Percentiles rank a stretch among this genome's conserved stretches.
These are phyloP conservation scores for Lanmaoa pseudosensibilis DNA, from an alignment of 768 basidiomycete species.

Conservation along the genomic window DNA sequence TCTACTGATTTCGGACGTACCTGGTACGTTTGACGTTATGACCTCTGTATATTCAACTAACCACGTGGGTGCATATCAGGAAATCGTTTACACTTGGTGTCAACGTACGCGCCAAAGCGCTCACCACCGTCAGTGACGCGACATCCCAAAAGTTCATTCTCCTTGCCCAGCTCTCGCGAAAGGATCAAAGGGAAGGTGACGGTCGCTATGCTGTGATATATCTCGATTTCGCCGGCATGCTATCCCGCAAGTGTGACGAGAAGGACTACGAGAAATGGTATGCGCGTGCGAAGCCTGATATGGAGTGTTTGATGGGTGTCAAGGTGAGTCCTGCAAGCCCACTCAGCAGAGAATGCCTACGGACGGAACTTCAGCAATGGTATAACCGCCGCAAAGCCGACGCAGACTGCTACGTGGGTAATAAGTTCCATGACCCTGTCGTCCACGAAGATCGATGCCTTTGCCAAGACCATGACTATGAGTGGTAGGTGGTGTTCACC, in stretches of 20 bases:
- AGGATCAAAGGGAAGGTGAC: slow-evolving; percentile 49
- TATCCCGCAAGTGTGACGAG: slow-evolving; percentile 64
- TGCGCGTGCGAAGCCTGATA: slow-evolving; percentile 60
- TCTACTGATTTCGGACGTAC: slow-evolving; percentile 78
- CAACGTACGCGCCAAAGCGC: slow-evolving; percentile 65
- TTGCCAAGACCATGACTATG: slow-evolving; percentile 87
- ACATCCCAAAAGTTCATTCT: slow-evolving; percentile 96
- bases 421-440: slow-evolving; percentile 87
- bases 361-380: slow-evolving; percentile 71
- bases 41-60: neutral
- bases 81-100: slow-evolving; percentile 66
- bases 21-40: slow-evolving; percentile 60
- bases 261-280: slow-evolving; percentile 88
- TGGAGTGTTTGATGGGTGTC: slow-evolving; percentile 91
- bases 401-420: slow-evolving; percentile 85
- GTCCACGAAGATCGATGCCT: slow-evolving; percentile 79
- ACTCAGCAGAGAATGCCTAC: neutral
- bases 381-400: slow-evolving; percentile 81
- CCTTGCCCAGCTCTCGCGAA: slow-evolving; percentile 70
- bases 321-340: slow-evolving; percentile 52
- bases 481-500: slow-evolving; percentile 64
- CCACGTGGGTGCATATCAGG: slow-evolving; percentile 44
- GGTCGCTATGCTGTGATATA: slow-evolving; percentile 71
- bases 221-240: slow-evolving; percentile 78
- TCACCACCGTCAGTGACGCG: slow-evolving; percentile 92